phyloP scores from a whole-genome alignment of 805 yeast species.

The Naumovozyma castellii region DNA sequence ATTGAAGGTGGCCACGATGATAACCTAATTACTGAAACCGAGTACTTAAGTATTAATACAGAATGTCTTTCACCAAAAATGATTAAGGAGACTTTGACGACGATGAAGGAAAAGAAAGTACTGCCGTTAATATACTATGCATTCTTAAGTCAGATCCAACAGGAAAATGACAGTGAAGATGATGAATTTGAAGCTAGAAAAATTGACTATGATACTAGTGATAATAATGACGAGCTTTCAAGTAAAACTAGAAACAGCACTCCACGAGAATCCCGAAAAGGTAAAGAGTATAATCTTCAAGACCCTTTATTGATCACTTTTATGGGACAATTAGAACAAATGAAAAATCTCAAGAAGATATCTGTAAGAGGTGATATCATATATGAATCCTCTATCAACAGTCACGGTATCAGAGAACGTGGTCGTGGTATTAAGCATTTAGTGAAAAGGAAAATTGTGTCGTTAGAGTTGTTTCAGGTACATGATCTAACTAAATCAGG shows the following conservation, averaged over 20 bases:
- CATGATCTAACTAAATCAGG: constrained; percentile 8
- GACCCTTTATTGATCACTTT: constrained; percentile 1
- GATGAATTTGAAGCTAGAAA: background rate
- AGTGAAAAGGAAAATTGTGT: constrained; percentile 14
- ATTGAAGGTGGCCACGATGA: constrained; percentile 6
- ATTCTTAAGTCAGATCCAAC: constrained; percentile 10
- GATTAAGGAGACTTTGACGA: constrained; percentile 4
- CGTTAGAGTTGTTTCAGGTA: constrained; percentile 11
- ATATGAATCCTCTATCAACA: constrained; percentile 20
- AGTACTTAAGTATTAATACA: constrained; percentile 11
- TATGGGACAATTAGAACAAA: constrained; percentile 9
- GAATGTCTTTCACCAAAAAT: constrained; percentile 7
- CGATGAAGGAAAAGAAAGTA: constrained; percentile 8
- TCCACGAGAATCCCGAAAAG: background rate
- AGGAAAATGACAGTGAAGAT: constrained; percentile 1
- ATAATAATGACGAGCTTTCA: background rate
- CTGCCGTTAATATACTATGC: constrained; percentile 8
- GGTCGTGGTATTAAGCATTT: constrained; percentile 21
- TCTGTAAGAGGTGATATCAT: constrained; percentile 13
- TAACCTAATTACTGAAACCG: constrained; percentile 4
- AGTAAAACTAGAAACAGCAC: background rate
- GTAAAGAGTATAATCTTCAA: background rate
- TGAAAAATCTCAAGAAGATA: constrained; percentile 16
- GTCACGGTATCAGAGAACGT: constrained; percentile 25
- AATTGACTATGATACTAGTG: background rate